phyloP scores from a whole-genome alignment of 495 filamentous ascomycete genomes.

The Podospora pseudocomata region DNA sequence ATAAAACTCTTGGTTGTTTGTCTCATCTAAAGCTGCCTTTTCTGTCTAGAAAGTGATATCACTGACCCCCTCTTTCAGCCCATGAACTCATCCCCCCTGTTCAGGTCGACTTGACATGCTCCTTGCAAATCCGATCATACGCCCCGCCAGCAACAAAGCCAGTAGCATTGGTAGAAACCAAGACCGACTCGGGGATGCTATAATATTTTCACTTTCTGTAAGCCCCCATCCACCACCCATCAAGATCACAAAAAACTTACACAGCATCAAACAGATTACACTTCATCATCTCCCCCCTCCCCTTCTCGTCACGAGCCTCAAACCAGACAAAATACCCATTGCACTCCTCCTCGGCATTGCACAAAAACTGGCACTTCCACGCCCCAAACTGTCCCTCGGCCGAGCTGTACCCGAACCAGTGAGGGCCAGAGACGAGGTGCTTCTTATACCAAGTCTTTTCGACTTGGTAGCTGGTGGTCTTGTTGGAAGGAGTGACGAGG shows the following conservation, averaged over 20 bases:
- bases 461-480: conserved; percentile 21
- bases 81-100: not conserved
- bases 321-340: conserved; percentile 33
- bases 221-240: too few species aligned
- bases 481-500: conserved; percentile 11
- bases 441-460: conserved; percentile 19
- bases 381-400: conserved; percentile 26
- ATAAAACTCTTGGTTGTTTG: not conserved
- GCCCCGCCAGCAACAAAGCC: conserved; percentile 26
- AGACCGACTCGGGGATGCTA: conserved; percentile 24
- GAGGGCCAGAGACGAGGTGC: conserved; percentile 30
- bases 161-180: conserved; percentile 15
- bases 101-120: not conserved
- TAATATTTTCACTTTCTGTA: not conserved
- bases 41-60: not conserved
- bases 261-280: conserved; percentile 36
- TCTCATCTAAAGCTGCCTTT: not conserved
- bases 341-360: conserved; percentile 30
- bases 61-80: not conserved
- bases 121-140: conserved; percentile 27
- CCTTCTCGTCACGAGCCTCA: conserved; percentile 15
- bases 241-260: conserved; percentile 20
- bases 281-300: conserved; percentile 22
- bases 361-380: conserved; percentile 38
- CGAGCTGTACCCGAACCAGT: conserved; percentile 11